Percentiles rank a stretch among this genome's conserved stretches.
phyloP scores from a whole-genome alignment of 306 rosid genomes.

The Cyclanthera cordifolia region DNA sequence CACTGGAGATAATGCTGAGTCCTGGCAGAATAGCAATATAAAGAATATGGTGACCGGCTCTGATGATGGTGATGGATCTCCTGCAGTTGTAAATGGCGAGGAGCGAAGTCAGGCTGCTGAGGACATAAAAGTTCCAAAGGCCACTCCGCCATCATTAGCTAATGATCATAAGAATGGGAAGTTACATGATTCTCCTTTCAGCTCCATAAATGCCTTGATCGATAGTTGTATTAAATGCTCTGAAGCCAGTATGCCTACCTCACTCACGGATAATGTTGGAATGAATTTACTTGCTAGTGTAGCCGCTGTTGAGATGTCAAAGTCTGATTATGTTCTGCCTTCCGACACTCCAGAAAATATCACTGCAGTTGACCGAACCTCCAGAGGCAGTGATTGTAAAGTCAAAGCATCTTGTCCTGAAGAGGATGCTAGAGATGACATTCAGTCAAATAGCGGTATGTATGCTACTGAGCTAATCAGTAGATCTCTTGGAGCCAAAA shows the following conservation, averaged over 20 bases:
- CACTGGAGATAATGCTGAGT: conserved; percentile 35
- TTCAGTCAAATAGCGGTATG: conserved; percentile 17
- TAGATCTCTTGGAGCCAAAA: conserved; percentile 5
- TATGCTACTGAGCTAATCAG: too few relatives aligned
- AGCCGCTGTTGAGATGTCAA: conserved; percentile 70
- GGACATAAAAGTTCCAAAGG: conserved; percentile 32
- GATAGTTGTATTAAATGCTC: conserved; percentile 76
- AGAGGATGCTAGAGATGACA: conserved; percentile 20
- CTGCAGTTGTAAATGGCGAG: conserved; percentile 23
- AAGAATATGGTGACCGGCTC: conserved; percentile 28
- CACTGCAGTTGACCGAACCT: conserved; percentile 30
- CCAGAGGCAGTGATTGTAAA: conserved; percentile 31
- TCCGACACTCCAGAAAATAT: conserved; percentile 23
- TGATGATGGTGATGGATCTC: conserved; percentile 48
- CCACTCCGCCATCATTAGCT: conserved; percentile 33
- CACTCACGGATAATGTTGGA: conserved; percentile 58
- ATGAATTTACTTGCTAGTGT: conserved; percentile 83
- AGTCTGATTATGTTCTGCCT: conserved; percentile 52
- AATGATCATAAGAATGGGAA: conserved; percentile 43
- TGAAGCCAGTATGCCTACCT: conserved; percentile 41
- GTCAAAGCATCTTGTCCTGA: conserved; percentile 33
- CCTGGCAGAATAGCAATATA: conserved; percentile 35
- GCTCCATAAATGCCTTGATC: conserved; percentile 68
- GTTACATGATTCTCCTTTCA: conserved; percentile 47
- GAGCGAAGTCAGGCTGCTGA: conserved; percentile 33